Evolutionary conservation across 106 monocot genomes (phyloP).

Genomic region (Dioscorea alata): DNA sequence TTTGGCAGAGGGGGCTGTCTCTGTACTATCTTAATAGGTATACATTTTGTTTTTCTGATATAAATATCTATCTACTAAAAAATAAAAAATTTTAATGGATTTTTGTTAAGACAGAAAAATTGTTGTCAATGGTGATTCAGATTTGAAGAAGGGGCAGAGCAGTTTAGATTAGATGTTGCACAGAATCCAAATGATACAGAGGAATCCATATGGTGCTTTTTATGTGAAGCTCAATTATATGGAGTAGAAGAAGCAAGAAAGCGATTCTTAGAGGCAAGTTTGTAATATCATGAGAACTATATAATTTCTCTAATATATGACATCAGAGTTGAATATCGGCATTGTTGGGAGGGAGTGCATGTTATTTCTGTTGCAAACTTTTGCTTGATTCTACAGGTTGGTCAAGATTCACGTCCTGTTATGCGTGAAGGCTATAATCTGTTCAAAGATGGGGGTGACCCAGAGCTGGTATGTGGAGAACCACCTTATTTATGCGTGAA

Average conservation of each 20-base stretch:
- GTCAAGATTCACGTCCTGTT: constrained; percentile 68
- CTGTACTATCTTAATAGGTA: constrained; percentile 90
- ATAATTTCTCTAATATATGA: too few relatives aligned
- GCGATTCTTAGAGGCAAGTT: constrained; percentile 73
- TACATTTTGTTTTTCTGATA: neutral
- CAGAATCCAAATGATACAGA: constrained; percentile 91
- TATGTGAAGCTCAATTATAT: constrained; percentile 78
- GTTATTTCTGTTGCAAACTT: too few relatives aligned
- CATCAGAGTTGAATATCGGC: too few relatives aligned
- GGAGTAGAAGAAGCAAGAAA: constrained; percentile 71
- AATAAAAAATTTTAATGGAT: neutral
- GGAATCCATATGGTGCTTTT: constrained; percentile 96
- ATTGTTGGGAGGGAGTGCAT: too few relatives aligned
- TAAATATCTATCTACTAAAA: too few relatives aligned
- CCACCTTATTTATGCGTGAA: neutral
- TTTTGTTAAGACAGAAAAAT: neutral
- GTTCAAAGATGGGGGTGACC: constrained; percentile 90
- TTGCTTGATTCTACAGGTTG: constrained; percentile 46
- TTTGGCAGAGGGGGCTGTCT: constrained; percentile 96
- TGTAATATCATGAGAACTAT: neutral
- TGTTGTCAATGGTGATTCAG: constrained; percentile 17
- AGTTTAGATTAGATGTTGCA: constrained; percentile 92
- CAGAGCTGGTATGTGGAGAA: constrained; percentile 56
- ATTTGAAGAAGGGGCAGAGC: constrained; percentile 89
- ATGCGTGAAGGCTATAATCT: constrained; percentile 86